These are phyloP conservation scores for Aspergillus nidulans DNA, from an alignment of 495 filamentous ascomycete species.

Conservation along the genomic window DNA sequence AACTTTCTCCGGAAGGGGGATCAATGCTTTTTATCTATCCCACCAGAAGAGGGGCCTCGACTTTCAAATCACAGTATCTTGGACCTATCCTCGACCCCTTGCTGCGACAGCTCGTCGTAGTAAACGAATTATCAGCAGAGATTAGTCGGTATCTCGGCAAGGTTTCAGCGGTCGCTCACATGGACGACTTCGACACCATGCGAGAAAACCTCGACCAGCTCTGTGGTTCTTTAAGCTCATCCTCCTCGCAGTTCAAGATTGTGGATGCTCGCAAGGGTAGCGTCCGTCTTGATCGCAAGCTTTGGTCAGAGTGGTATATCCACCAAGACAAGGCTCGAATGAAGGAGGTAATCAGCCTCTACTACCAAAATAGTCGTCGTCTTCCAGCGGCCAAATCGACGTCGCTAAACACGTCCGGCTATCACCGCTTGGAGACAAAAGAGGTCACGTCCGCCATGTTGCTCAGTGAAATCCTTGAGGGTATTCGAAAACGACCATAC, in stretches of 20 bases:
- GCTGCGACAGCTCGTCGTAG: constrained; percentile 59
- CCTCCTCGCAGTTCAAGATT: constrained; percentile 42
- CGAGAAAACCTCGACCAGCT: constrained; percentile 46
- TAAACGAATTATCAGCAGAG: constrained; percentile 59
- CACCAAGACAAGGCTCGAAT: constrained; percentile 67
- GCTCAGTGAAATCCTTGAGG: constrained; percentile 60
- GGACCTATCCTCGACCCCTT: constrained; percentile 65
- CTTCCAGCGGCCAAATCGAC: constrained; percentile 33
- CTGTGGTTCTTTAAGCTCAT: constrained; percentile 39
- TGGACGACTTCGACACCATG: constrained; percentile 57
- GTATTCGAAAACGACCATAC: constrained; percentile 49
- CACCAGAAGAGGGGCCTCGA: constrained; percentile 56
- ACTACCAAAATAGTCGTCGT: constrained; percentile 51
- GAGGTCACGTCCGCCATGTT: constrained; percentile 51
- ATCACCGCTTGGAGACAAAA: constrained; percentile 33
- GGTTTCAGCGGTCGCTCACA: constrained; percentile 53
- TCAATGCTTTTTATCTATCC: constrained; percentile 67
- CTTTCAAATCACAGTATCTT: constrained; percentile 62
- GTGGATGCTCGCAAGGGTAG: constrained; percentile 50
- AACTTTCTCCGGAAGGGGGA: constrained; percentile 58
- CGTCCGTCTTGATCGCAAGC: constrained; percentile 50
- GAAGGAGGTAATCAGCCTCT: constrained; percentile 53
- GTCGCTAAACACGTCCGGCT: constrained; percentile 27
- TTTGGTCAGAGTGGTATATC: constrained; percentile 68
- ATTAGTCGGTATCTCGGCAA: constrained; percentile 54